Evolutionary conservation across 768 basidiomycete genomes (phyloP).

Genomic region (Cystofilobasidium bisporidii): DNA sequence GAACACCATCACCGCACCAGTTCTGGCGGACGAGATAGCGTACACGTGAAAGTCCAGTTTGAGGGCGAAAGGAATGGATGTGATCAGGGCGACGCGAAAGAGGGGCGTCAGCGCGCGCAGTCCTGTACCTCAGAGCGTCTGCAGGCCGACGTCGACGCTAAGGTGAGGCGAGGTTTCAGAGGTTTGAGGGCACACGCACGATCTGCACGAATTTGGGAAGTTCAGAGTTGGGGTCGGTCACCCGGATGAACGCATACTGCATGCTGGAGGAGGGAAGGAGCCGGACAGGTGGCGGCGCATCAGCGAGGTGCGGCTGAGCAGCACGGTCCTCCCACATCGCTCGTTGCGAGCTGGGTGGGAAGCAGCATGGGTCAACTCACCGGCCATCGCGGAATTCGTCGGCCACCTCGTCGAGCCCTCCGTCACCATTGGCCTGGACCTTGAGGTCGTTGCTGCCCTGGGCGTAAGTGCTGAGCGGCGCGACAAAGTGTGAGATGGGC

Average conservation of each 20-base stretch:
- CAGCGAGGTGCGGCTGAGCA: too few species aligned
- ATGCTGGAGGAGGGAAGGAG: conserved; percentile 50
- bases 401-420: conserved; percentile 79
- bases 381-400: conserved; percentile 93
- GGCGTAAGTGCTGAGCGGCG: conserved; percentile 51
- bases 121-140: background rate
- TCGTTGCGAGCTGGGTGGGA: background rate
- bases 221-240: conserved; percentile 71
- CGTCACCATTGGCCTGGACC: conserved; percentile 71
- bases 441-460: conserved; percentile 75
- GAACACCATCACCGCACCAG: conserved; percentile 83
- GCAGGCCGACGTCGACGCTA: too few species aligned
- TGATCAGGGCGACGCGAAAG: too few species aligned
- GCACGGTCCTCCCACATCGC: background rate
- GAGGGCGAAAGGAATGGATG: too few species aligned
- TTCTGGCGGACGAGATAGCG: too few species aligned
- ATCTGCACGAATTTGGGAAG: conserved; percentile 89
- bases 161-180: too few species aligned
- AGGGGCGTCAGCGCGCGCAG: too few species aligned
- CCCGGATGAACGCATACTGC: conserved; percentile 82
- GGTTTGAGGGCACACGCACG: too few species aligned
- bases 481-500: background rate
- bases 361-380: conserved; percentile 43
- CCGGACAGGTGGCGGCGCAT: background rate
- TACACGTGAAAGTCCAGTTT: too few species aligned